Conservation (phyloP, 108 stramenopile genomes). For the Cyclotella cryptica region DNA sequence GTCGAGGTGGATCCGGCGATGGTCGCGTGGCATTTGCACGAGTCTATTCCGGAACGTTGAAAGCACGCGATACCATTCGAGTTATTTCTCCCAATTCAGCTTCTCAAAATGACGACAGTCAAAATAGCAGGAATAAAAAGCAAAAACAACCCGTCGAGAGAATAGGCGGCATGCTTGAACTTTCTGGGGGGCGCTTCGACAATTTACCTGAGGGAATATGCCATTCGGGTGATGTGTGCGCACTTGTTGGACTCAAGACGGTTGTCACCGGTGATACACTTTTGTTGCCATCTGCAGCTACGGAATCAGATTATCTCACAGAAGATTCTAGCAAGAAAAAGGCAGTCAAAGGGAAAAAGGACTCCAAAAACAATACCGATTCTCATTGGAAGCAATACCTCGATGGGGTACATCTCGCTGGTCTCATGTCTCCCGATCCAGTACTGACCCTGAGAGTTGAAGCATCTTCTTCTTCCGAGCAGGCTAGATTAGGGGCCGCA, state of each 20-base stretch:
- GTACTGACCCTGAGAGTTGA: constrained; percentile 89
- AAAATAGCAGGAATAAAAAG: constrained; percentile 28
- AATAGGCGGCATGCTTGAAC: constrained; percentile 85
- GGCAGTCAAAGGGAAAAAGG: constrained; percentile 45
- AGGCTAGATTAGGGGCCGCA: constrained; percentile 70
- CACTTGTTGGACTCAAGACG: constrained; percentile 81
- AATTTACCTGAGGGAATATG: constrained; percentile 75
- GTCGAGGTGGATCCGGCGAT: constrained; percentile 88
- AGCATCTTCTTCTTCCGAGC: constrained; percentile 69
- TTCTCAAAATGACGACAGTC: constrained; percentile 39
- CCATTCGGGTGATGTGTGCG: constrained; percentile 87
- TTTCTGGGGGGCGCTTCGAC: constrained; percentile 82
- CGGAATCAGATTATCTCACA: constrained; percentile 1
- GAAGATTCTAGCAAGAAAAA: constrained; percentile 17
- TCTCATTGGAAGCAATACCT: constrained; percentile 50
- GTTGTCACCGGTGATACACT: constrained; percentile 91
- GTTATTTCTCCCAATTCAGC: constrained; percentile 70
- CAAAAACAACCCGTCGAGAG: constrained; percentile 64
- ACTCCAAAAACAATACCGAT: constrained; percentile 43
- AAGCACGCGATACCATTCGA: constrained; percentile 68
- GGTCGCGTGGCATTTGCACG: constrained; percentile 91
- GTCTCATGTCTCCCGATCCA: constrained; percentile 86
- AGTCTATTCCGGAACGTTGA: constrained; percentile 82
- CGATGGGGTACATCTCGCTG: constrained; percentile 66
- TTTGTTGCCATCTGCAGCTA: constrained; percentile 53